Evolutionary conservation across 108 stramenopile species (phyloP), one percentile per base, ranked within the genome.

Genomic region (Conticribra guillardii): DNA sequence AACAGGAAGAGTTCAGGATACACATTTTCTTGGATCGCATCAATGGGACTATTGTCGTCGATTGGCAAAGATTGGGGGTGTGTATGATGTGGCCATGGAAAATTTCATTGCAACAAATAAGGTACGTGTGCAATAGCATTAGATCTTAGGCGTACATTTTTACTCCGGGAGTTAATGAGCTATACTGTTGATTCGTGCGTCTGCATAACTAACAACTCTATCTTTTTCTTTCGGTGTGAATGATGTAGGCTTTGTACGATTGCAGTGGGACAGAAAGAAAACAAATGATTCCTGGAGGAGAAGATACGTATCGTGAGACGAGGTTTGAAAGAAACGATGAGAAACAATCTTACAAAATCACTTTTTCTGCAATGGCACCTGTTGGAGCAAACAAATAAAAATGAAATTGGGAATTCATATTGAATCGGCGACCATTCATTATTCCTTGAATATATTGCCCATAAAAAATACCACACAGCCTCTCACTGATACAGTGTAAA

Each of bases 11-110:
- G 79, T 84, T 4, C 64, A 86, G 52, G 95, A 96, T 57, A 92
- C 95, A 0, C 95, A 96, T 63, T 89, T 63, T 73, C 74, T 96
- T 21, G 90, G 90, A 32, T 64, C 69, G 8, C 63, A 60, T 29
- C 94, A 95, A 68, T 90, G 91, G 91, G 91, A 92, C 19, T 89
- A 88, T 60, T 93, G 89, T 64, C 80, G 87, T 18, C 67, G 65
- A 48, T 32, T 89, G 59, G 90, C 89, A 27, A 77, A 78, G 64
- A 65, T 83, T 30, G 85, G 82, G 1, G 79, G 74, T n/a, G 49
- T 85, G 8, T 88, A 86, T 56, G 83, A 85, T 45, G 76, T 74
- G 11, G 44, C 57, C 8, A 60, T 84, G 61, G 88, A 89, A 62
- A 60, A 73, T n/a, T 90, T 79, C 67, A 85, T 94, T 64, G 62